Percentiles rank a stretch among this genome's conserved stretches.
Evolutionary conservation across 495 filamentous ascomycete genomes (phyloP).

Genomic region (Cercophora newfieldiana): DNA sequence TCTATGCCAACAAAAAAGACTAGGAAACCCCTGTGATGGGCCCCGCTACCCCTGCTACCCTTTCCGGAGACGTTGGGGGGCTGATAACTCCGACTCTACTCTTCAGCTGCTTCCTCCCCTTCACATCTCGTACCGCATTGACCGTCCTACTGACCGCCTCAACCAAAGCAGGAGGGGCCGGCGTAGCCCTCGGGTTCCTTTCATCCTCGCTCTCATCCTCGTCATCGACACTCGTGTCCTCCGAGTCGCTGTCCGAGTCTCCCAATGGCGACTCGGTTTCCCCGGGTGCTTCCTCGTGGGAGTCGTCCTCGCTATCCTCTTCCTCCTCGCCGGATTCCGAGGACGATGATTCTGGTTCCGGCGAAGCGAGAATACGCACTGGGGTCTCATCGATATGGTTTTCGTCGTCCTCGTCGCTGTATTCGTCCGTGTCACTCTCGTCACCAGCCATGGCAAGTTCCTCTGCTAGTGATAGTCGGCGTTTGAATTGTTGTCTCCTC

Average conservation of each 20-base stretch:
- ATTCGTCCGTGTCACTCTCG: background rate
- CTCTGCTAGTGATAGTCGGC: conserved; percentile 20
- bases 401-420: background rate
- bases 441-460: conserved; percentile 16
- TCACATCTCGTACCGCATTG: background rate
- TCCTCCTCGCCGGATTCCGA: background rate
- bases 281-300: background rate
- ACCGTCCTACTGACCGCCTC: background rate
- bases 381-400: background rate
- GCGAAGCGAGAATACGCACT: background rate
- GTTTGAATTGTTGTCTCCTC: conserved; percentile 5
- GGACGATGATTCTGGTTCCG: background rate
- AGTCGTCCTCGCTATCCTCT: conserved; percentile 1
- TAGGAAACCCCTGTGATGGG: background rate
- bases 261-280: background rate
- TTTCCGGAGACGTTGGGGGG: conserved; percentile 14
- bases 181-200: background rate
- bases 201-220: conserved; percentile 4
- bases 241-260: background rate
- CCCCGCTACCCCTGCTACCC: background rate
- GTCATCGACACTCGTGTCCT: conserved; percentile 4
- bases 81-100: conserved; percentile 3
- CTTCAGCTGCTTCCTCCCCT: conserved; percentile 8
- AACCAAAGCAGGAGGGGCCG: background rate
- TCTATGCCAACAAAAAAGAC: background rate